phyloP scores from a whole-genome alignment of 208 protist genomes.

The Trypanosoma conorhini region DNA sequence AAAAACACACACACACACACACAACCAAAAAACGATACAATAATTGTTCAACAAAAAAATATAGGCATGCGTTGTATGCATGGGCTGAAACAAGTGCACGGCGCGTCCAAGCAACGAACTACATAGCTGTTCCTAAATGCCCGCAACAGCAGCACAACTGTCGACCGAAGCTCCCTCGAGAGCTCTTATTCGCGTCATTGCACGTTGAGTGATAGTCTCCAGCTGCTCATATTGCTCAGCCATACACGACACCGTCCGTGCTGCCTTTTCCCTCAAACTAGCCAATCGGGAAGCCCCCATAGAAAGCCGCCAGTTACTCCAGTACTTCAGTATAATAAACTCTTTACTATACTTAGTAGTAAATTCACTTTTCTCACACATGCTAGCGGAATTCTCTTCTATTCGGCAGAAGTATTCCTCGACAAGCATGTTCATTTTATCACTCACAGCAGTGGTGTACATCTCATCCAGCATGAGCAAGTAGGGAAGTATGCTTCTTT shows the following conservation, averaged over 20 bases:
- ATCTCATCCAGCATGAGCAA: neutral
- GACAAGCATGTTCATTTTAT: constrained; percentile 1
- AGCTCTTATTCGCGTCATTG: constrained; percentile 11
- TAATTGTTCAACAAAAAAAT: neutral
- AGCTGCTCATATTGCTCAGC: constrained; percentile 16
- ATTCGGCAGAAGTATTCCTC: neutral
- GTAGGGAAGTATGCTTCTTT: constrained; percentile 1
- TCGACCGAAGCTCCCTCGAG: constrained; percentile 11
- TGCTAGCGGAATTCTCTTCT: neutral
- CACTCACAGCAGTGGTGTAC: neutral
- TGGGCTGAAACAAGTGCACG: neutral
- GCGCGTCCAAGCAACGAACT: neutral
- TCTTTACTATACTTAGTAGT: neutral
- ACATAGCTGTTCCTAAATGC: neutral
- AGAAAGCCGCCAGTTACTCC: constrained; percentile 9
- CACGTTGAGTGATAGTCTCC: constrained; percentile 16
- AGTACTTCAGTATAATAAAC: constrained; percentile 3
- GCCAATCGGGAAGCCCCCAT: constrained; percentile 2
- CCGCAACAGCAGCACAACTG: neutral
- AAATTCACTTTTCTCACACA: neutral
- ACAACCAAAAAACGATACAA: constrained; percentile 8
- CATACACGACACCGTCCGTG: constrained; percentile 9
- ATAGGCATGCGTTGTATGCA: neutral
- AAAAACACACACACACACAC: neutral
- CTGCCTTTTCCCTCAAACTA: constrained; percentile 1